A percentile compares a stretch with the other conserved stretches of the same genome.
phyloP scores from a whole-genome alignment of 2,329 filamentous ascomycete genomes.

The Acrodontium crateriforme region DNA sequence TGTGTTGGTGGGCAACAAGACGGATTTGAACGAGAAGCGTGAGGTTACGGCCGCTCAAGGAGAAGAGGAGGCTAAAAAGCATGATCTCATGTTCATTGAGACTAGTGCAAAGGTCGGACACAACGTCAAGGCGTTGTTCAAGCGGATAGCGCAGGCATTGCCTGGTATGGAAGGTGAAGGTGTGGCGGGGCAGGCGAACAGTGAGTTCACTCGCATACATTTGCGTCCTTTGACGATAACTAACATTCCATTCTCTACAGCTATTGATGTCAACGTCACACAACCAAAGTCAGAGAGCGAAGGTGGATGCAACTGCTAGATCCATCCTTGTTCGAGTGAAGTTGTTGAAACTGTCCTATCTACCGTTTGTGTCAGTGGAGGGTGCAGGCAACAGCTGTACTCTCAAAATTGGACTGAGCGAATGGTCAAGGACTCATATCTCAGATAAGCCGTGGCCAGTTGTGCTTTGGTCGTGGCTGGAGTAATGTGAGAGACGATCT shows the following conservation, averaged over 20 bases:
- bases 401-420: too few species aligned
- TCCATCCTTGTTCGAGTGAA: neutral
- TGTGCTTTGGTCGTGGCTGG: too few species aligned
- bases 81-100: conserved; percentile 97
- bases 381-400: too few species aligned
- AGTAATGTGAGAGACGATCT: too few species aligned
- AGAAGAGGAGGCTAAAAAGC: conserved; percentile 95
- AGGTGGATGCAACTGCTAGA: conserved; percentile 23
- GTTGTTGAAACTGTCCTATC: conserved; percentile 44
- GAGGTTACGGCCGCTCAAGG: conserved; percentile 94
- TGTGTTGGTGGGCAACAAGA: conserved; percentile 97
- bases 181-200: conserved; percentile 63
- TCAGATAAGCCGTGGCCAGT: too few species aligned
- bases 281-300: conserved; percentile 22
- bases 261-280: conserved; percentile 25
- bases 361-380: conserved; percentile 43
- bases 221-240: too few species aligned
- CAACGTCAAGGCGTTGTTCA: conserved; percentile 95
- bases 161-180: conserved; percentile 94
- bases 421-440: too few species aligned
- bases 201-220: conserved; percentile 52
- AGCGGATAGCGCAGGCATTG: conserved; percentile 92
- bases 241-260: conserved; percentile 6
- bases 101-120: conserved; percentile 95
- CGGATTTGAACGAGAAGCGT: conserved; percentile 93